A percentile compares a stretch with the other conserved stretches of the same genome.
phyloP scores from a whole-genome alignment of 2,329 filamentous ascomycete species.

The Gnomoniopsis smithogilvyi region DNA sequence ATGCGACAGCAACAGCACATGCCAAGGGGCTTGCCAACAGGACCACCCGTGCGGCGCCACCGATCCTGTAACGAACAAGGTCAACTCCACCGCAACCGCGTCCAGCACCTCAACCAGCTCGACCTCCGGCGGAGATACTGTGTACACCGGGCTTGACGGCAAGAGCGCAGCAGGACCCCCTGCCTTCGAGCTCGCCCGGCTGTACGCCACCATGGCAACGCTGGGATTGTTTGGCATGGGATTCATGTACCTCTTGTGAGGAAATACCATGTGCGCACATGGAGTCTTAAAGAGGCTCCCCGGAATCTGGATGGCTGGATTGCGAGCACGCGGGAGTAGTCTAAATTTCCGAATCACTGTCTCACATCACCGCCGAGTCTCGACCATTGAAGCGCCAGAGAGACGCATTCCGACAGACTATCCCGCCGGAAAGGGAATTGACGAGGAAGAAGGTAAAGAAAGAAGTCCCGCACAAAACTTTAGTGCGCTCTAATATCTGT shows the following conservation, averaged over 20 bases:
- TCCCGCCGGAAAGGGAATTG: background rate
- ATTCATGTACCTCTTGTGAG: constrained; percentile 16
- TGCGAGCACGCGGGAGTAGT: background rate
- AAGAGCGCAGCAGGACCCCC: constrained; percentile 3
- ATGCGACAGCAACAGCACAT: constrained; percentile 57
- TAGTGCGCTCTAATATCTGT: background rate
- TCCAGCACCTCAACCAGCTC: constrained; percentile 34
- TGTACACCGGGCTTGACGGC: constrained; percentile 34
- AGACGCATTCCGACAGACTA: background rate
- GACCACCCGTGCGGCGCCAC: constrained; percentile 72
- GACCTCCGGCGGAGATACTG: constrained; percentile 26
- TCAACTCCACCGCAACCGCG: constrained; percentile 42
- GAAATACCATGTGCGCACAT: background rate
- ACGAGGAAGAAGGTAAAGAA: background rate
- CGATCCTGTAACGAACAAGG: constrained; percentile 59
- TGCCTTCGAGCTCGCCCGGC: constrained; percentile 10
- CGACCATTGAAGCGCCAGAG: background rate
- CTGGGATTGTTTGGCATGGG: constrained; percentile 15
- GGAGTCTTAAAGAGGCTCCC: background rate
- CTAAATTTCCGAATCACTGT: background rate
- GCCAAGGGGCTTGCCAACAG: constrained; percentile 57
- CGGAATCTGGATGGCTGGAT: background rate
- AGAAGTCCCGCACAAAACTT: background rate
- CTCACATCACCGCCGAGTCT: background rate
- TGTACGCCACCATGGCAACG: constrained; percentile 13